phyloP scores from a whole-genome alignment of 495 filamentous ascomycete genomes.

The Talaromyces ruber region DNA sequence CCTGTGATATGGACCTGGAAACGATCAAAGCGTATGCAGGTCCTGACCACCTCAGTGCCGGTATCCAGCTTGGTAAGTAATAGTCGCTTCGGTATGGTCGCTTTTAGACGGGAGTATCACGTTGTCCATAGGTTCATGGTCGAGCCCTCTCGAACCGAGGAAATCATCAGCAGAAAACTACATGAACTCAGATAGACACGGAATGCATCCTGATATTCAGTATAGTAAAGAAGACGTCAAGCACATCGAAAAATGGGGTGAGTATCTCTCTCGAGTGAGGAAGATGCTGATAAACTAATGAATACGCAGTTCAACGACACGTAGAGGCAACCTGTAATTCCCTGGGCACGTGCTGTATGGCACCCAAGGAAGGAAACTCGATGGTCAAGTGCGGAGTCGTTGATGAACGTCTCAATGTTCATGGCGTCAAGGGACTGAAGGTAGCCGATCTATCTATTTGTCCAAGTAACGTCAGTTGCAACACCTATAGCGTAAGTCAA shows the following conservation, averaged over 20 bases:
- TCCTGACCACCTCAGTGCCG: constrained; percentile 62
- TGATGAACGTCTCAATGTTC: constrained; percentile 71
- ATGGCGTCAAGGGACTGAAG: constrained; percentile 74
- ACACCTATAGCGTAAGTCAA: constrained; percentile 50
- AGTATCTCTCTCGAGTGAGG: constrained; percentile 8
- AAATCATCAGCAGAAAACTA: constrained; percentile 35
- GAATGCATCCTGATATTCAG: constrained; percentile 51
- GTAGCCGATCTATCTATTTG: constrained; percentile 75
- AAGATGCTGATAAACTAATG: too few species aligned
- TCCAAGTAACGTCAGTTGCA: constrained; percentile 76
- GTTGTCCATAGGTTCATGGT: constrained; percentile 26
- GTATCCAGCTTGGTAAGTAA: constrained; percentile 49
- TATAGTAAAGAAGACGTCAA: constrained; percentile 61
- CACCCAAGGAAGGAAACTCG: constrained; percentile 66
- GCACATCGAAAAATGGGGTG: constrained; percentile 70
- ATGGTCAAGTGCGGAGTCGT: constrained; percentile 76
- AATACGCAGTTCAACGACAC: constrained; percentile 38
- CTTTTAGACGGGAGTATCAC: background rate
- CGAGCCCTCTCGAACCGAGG: constrained; percentile 34
- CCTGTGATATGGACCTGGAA: constrained; percentile 63
- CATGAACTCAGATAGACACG: constrained; percentile 43
- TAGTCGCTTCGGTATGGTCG: background rate
- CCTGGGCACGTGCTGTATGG: constrained; percentile 70
- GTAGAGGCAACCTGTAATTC: constrained; percentile 76
- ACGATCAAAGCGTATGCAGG: constrained; percentile 70